Evolutionary conservation across 2,329 filamentous ascomycete genomes (phyloP), one percentile per base, ranked within the genome.

Genomic region (Colletotrichum godetiae): DNA sequence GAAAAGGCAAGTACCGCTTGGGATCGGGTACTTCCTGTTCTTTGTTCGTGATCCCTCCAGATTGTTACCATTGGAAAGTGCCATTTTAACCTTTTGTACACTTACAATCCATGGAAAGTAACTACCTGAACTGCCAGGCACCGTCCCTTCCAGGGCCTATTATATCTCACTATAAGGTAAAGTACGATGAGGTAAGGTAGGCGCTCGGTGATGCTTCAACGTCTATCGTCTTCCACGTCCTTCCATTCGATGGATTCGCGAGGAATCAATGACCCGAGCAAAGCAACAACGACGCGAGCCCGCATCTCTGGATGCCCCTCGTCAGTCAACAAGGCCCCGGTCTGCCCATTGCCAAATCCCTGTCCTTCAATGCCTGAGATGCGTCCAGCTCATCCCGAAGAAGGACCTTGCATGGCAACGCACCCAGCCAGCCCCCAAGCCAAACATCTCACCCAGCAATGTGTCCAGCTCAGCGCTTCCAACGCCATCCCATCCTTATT

Each of bases 251-350:
- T 46, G 52, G 52, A 57, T 57, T 33, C 15, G 37, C 37, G 37
- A 42, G 37, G 13, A 42, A 12, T 19, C 2, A 42, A 42, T 15
- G 37, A 42, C 37, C 37, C 37, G 37, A 42, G 37, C 37, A 42
- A 42, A 15, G 37, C 5, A 13, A 58, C 52, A 55, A 12, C 27
- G 68, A 53, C 59, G 22, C 46, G 42, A 56, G 53, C 22, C 31
- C 29, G 56, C 66, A 49, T 64, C 64, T 68, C 33, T 72, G 57
- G 29, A 52, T 11, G 29, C n/a, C 64, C 42, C 55, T 31, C 10
- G n/a, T n/a, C 55, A 57, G 22, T 24, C n/a, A n/a, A 46, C 19
- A n/a, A 46, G 33, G 53, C 67, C 60, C 67, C 53, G 31, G 13
- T 15, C 10, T 56, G 24, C 55, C 55, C 29, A 35, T 24, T 61